A percentile compares a stretch with the other conserved stretches of the same genome.
Conservation (phyloP, 164 flowering plant genomes). For the Sedum album region DNA sequence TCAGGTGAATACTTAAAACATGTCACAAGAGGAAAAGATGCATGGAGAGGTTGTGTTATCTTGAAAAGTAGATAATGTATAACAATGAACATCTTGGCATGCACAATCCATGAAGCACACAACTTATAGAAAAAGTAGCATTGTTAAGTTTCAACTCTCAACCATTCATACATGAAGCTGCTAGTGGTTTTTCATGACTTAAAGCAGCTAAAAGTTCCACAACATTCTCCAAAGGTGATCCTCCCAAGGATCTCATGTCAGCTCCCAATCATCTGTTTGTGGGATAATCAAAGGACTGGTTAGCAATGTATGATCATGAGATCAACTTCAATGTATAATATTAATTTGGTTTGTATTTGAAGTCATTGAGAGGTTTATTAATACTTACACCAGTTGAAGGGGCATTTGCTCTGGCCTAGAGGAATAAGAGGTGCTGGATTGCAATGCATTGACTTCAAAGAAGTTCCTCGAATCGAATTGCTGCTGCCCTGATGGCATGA, state of each 20-base stretch:
- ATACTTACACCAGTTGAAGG: slow-evolving; percentile 61
- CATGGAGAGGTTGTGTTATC: too few relatives aligned
- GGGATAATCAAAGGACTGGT: neutral
- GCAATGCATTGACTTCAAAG: slow-evolving; percentile 62
- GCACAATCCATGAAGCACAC: neutral
- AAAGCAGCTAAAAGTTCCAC: neutral
- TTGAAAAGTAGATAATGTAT: neutral
- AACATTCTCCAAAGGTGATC: neutral
- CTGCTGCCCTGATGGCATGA: slow-evolving; percentile 19
- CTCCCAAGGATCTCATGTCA: neutral
- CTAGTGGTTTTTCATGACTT: neutral
- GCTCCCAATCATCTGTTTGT: neutral
- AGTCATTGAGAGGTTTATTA: neutral
- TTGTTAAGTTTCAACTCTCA: neutral
- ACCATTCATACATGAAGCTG: neutral
- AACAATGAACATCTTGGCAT: neutral
- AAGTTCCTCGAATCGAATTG: slow-evolving; percentile 53
- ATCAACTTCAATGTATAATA: too few relatives aligned
- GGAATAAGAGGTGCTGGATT: slow-evolving; percentile 33
- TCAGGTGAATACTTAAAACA: too few relatives aligned
- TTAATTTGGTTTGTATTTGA: too few relatives aligned
- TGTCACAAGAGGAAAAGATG: too few relatives aligned
- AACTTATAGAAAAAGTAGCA: neutral
- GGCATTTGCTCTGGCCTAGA: slow-evolving; percentile 58
- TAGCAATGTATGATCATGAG: neutral